Conservation (phyloP, 2,329 filamentous ascomycete species). For the Stagonosporopsis vannaccii region DNA sequence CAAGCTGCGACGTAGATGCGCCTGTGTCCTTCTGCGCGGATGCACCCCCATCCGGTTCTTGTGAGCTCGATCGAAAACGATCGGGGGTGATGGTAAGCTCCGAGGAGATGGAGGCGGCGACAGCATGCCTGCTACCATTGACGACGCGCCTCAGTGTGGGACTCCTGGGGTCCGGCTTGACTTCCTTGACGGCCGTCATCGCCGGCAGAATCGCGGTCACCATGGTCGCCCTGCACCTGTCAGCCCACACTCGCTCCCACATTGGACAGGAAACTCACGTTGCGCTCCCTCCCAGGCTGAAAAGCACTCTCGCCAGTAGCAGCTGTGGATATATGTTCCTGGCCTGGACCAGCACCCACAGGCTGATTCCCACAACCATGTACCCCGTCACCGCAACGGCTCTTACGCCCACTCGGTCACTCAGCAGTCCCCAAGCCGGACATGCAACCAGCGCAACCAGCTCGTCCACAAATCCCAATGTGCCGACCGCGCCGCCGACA, state of each 20-base stretch:
- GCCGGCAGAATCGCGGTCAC: slow-evolving; percentile 91
- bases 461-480: slow-evolving; percentile 85
- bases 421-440: slow-evolving; percentile 79
- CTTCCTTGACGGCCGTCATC: slow-evolving; percentile 57
- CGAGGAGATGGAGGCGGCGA: slow-evolving; percentile 73
- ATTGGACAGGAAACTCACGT: slow-evolving; percentile 59
- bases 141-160: slow-evolving; percentile 30
- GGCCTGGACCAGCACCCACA: slow-evolving; percentile 85
- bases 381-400: slow-evolving; percentile 75
- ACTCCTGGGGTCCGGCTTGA: slow-evolving; percentile 35
- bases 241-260: slow-evolving; percentile 10
- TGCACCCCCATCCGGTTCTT: slow-evolving; percentile 22
- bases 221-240: slow-evolving; percentile 73
- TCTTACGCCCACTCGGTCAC: slow-evolving; percentile 78
- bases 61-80: slow-evolving; percentile 51
- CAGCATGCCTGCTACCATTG: slow-evolving; percentile 61
- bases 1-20: slow-evolving; percentile 68
- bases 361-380: slow-evolving; percentile 75
- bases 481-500: slow-evolving; percentile 83
- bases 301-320: slow-evolving; percentile 81
- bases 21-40: slow-evolving; percentile 31
- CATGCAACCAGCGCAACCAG: slow-evolving; percentile 81
- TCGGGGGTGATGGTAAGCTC: slow-evolving; percentile 77
- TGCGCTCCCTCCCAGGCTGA: slow-evolving; percentile 91
- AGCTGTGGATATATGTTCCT: slow-evolving; percentile 88